phyloP scores from a whole-genome alignment of 2,329 filamentous ascomycete species.

The Phialemonium atrogriseum region DNA sequence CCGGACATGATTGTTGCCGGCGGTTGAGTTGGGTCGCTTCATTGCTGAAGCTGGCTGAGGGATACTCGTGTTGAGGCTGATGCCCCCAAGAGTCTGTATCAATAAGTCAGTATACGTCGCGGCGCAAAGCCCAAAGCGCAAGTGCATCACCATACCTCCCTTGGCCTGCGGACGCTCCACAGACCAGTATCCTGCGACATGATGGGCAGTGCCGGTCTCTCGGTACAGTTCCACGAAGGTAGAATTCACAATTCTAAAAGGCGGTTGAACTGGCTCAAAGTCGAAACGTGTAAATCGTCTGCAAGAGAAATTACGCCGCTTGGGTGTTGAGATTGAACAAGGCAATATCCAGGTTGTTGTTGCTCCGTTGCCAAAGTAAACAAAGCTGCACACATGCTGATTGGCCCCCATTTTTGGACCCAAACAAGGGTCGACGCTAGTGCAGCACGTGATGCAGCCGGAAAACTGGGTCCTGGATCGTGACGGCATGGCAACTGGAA shows the following conservation, averaged over 20 bases:
- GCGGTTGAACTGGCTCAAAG: background rate
- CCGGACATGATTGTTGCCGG: conserved; percentile 66
- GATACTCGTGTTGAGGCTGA: conserved; percentile 76
- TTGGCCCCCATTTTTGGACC: conserved; percentile 7
- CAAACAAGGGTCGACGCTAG: conserved; percentile 4
- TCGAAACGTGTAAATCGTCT: too few species aligned
- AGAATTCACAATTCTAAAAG: background rate
- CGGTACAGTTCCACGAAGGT: conserved; percentile 2
- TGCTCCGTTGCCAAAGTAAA: conserved; percentile 36
- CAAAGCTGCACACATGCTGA: conserved; percentile 20
- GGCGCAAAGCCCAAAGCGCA: conserved; percentile 6
- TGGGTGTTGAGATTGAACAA: background rate
- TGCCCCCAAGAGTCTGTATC: conserved; percentile 70
- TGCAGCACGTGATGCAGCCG: background rate
- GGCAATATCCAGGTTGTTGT: conserved; percentile 14
- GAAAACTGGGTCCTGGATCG: conserved; percentile 1
- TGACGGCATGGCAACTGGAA: too few species aligned
- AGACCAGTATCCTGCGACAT: conserved; percentile 86
- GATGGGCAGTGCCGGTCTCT: conserved; percentile 15
- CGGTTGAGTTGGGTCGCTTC: conserved; percentile 81
- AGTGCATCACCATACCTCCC: conserved; percentile 63
- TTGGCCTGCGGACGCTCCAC: conserved; percentile 84
- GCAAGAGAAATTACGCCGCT: too few species aligned
- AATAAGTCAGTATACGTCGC: conserved; percentile 7
- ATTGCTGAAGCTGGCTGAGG: conserved; percentile 88